A percentile compares a stretch with the other conserved stretches of the same genome.
Conservation (phyloP, 2,329 filamentous ascomycete species). For the Cadophora sp. region DNA sequence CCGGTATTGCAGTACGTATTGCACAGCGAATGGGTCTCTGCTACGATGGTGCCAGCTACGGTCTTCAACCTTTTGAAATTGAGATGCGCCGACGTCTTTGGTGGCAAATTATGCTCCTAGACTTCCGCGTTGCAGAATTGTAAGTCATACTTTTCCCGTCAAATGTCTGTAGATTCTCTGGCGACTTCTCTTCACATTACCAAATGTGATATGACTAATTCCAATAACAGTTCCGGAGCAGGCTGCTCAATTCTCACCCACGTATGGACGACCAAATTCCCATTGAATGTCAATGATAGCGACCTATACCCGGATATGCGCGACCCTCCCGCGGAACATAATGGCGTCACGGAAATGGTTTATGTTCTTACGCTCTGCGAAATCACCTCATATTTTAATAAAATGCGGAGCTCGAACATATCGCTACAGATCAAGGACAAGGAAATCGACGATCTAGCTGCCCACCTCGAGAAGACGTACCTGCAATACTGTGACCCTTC, state of each 20-base stretch:
- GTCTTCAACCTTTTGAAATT: constrained; percentile 56
- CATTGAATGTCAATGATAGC: constrained; percentile 60
- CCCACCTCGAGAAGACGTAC: constrained; percentile 47
- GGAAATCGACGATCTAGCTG: constrained; percentile 43
- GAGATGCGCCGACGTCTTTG: constrained; percentile 67
- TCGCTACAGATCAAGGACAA: constrained; percentile 12
- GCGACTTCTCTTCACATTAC: too few relatives aligned
- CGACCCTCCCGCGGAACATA: constrained; percentile 49
- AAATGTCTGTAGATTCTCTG: too few relatives aligned
- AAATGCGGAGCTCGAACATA: constrained; percentile 11
- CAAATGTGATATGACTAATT: too few relatives aligned
- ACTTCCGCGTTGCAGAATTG: constrained; percentile 61
- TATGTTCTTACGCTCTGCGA: constrained; percentile 46
- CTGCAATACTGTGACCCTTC: constrained; percentile 49
- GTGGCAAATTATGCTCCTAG: constrained; percentile 68
- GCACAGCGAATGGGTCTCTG: constrained; percentile 57
- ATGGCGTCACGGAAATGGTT: constrained; percentile 54
- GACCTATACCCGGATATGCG: constrained; percentile 53
- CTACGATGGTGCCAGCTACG: constrained; percentile 46
- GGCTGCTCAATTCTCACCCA: constrained; percentile 50
- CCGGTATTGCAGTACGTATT: constrained; percentile 55
- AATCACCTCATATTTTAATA: constrained; percentile 31
- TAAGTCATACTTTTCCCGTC: too few relatives aligned
- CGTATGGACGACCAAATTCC: constrained; percentile 55
- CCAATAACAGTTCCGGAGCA: constrained; percentile 49